Conservation (phyloP, 2,329 filamentous ascomycete species). For the Zymoseptoria passerinii region DNA sequence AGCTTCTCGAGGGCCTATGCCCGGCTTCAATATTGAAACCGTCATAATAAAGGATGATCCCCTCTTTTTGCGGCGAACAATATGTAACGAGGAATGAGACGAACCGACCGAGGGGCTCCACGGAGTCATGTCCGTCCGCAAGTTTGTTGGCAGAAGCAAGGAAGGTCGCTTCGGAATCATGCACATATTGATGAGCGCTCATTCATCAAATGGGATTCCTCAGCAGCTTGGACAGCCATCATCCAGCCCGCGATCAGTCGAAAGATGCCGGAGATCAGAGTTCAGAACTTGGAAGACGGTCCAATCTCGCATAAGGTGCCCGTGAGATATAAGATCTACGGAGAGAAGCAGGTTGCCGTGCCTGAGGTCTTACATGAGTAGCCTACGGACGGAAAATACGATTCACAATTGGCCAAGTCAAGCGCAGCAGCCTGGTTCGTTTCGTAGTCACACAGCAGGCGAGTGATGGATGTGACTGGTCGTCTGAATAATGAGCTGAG, state of each 20-base stretch:
- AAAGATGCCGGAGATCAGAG: neutral
- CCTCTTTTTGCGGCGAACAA: neutral
- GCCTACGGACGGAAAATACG: too few relatives aligned
- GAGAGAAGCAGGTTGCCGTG: neutral
- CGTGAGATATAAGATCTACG: neutral
- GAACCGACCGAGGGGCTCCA: too few relatives aligned
- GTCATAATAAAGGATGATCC: neutral
- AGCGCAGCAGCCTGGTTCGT: neutral
- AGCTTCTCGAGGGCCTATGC: neutral
- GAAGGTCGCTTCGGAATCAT: neutral
- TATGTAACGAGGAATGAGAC: neutral
- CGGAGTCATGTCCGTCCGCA: neutral
- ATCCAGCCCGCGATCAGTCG: too few relatives aligned
- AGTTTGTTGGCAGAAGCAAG: neutral
- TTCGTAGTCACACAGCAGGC: neutral
- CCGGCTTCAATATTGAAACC: neutral
- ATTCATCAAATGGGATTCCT: neutral
- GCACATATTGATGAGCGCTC: neutral
- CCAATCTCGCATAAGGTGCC: neutral
- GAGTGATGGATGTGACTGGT: neutral
- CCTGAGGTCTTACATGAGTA: neutral
- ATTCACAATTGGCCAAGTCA: neutral
- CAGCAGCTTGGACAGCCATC: neutral
- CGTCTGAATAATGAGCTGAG: neutral
- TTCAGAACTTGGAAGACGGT: neutral